Evolutionary conservation across 805 yeast genomes (phyloP), one percentile per base, ranked within the genome.

Genomic region (Metschnikowia peoriensis): DNA sequence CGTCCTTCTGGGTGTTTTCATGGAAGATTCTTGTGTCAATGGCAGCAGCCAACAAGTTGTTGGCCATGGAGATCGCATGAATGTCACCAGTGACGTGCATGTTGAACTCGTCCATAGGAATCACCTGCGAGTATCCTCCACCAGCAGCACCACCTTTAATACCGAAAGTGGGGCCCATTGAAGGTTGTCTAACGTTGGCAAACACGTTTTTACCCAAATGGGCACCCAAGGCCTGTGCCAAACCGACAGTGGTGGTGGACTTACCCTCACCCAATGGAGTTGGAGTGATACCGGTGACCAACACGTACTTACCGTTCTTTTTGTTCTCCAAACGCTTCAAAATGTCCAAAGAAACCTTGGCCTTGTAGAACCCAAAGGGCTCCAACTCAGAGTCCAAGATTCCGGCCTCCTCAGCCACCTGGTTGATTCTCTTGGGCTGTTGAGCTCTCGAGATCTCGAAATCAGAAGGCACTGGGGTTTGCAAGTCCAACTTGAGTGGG

Each of bases 121-220:
- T 86, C 34, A 87, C 94, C 70, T 87, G 93, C 29, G 94, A 85
- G 66, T 86, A 87, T 54, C 94, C 94, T 69, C 94, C 93, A 67
- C 94, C 94, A 7, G 94, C 94, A 60, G 94, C 94, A 72, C 94
- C 94, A 71, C 94, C 94, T 69, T 87, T 87, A 60, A 87, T 86
- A 73, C 94, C 94, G 64, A 87, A 87, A 16, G 94, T 87, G 58
- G 94, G 94, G 51, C 94, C 94, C 92, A 87, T 86, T 8, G 91
- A 85, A 28, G 94, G 94, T 68, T 87, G 94, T 77, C 94, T 82
- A 48, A 87, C 94, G 66, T 86, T 87, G 58, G 93, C 94, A 65
- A 87, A 79, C 12, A 86, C 85, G 53, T 85, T 82, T 60, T 81
- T 77, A 48, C 81, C 77, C 68, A 87, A 73, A 64, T 85, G 91